phyloP scores from a whole-genome alignment of 257 asterid species.

The Lavandula angustifolia region DNA sequence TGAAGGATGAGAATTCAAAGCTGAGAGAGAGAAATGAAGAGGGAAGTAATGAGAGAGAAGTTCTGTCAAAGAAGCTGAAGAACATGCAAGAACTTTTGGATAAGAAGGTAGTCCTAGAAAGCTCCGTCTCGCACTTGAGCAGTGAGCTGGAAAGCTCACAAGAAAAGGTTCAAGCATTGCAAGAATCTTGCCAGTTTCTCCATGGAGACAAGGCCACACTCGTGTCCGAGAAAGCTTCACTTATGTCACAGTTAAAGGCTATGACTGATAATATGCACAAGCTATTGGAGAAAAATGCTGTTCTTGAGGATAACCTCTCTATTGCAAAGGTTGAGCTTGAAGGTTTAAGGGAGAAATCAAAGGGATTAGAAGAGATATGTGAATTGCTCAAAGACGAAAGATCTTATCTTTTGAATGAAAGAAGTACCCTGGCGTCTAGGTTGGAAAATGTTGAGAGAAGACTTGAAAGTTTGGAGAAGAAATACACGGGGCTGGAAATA shows the following conservation, averaged over 20 bases:
- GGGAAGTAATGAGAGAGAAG: slow-evolving; percentile 51
- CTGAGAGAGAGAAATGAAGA: slow-evolving; percentile 51
- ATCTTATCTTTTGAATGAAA: slow-evolving; percentile 66
- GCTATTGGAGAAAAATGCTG: slow-evolving; percentile 69
- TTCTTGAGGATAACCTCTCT: slow-evolving; percentile 72
- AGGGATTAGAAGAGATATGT: slow-evolving; percentile 79
- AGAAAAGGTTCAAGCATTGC: slow-evolving; percentile 46
- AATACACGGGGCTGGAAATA: slow-evolving; percentile 67
- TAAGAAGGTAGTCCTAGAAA: no score
- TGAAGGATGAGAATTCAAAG: slow-evolving; percentile 62
- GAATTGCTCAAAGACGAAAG: slow-evolving; percentile 72
- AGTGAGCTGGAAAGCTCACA: slow-evolving; percentile 45
- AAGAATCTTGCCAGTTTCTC: slow-evolving; percentile 58
- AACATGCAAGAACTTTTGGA: slow-evolving; percentile 49
- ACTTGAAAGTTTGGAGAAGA: slow-evolving; percentile 61
- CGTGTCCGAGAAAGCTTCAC: slow-evolving; percentile 67
- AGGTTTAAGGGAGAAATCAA: slow-evolving; percentile 89
- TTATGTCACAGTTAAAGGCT: slow-evolving; percentile 71
- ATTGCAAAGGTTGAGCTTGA: slow-evolving; percentile 81
- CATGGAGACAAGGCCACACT: slow-evolving; percentile 68
- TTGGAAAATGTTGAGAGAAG: slow-evolving; percentile 63
- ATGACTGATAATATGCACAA: slow-evolving; percentile 77
- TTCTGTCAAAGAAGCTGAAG: slow-evolving; percentile 59
- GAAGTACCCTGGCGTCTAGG: slow-evolving; percentile 52
- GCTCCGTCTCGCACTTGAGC: no score